Base-by-base conservation (phyloP, 495 filamentous ascomycete species). In the Astrothelium macrocarpum region DNA sequence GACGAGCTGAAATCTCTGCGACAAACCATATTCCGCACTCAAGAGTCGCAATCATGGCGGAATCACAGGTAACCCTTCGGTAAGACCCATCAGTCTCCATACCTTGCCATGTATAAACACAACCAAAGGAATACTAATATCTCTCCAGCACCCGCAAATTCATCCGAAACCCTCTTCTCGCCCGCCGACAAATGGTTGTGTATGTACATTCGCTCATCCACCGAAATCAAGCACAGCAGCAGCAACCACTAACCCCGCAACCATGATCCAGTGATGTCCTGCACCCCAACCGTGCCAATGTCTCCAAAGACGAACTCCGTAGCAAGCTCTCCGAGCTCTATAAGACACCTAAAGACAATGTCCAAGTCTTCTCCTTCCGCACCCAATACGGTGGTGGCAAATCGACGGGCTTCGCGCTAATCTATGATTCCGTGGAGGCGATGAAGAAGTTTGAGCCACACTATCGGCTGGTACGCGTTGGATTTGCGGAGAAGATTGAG, bases 381-480 rank as follows among this genome's bases (percentile, higher is more conserved):
- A 99, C 95, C 61, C 92, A 97, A 78, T 99, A 88, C 78, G 95
- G 95, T 90, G 95, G 95, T 76, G 95, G 95, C 80, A 99, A 97
- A 88, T 94, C 88, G 79, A 97, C 93, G 64, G 95, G 95, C 71
- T 99, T 99, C 79, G 95, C 91, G 66, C 88, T 97, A 69, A 84
- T 99, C 82, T 99, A 99, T 84, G 95, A 99, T 77, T 93, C 89
- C 70, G 80, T 83, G 70, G 95, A 97, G 84, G 90, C 90, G 71
- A 85, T 97, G 85, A 97, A 97, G 89, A 96, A 97, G 81, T 99
- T 97, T 79, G 95, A 99, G 88, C 95, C 95, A 71, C 88, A 89
- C 80, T 97, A 96, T 87, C 86, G 94, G 77, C 85, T 95, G 65
- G 86, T 97, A 78, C 86, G 95, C 71, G 87, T 95, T 76, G 94